Percentiles rank a stretch among this genome's conserved stretches.
Evolutionary conservation across 345 rosid species (phyloP).

Genomic region (Eucalyptus marginata): DNA sequence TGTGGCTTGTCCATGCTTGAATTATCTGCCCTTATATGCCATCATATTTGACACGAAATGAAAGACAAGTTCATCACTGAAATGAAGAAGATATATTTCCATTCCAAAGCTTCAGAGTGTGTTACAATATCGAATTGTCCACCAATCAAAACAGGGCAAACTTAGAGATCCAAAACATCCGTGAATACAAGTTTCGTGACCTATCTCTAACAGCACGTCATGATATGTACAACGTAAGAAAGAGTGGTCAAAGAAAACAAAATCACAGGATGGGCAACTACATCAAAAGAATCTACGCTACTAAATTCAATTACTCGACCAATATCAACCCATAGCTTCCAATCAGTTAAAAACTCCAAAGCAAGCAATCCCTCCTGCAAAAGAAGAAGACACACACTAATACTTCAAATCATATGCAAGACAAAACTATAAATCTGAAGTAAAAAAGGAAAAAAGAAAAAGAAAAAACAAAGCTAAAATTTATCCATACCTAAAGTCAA

Average conservation of each 20-base stretch:
- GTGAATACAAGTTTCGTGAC: background rate
- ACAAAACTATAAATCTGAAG: background rate
- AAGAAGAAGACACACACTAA: background rate
- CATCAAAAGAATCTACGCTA: background rate
- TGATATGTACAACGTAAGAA: background rate
- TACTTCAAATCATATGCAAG: background rate
- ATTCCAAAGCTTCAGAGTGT: background rate
- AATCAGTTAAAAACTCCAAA: background rate
- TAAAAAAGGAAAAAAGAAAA: background rate
- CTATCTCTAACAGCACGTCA: background rate
- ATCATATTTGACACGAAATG: background rate
- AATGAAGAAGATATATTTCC: background rate
- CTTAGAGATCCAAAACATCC: background rate
- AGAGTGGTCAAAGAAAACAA: background rate
- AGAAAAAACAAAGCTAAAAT: background rate
- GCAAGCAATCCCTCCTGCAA: background rate
- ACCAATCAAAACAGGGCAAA: background rate
- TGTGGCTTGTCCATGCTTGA: background rate
- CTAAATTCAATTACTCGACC: background rate
- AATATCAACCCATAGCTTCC: background rate
- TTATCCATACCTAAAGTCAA: conserved; percentile 19
- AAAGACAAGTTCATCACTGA: background rate
- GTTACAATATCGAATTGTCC: background rate
- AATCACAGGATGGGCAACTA: background rate
- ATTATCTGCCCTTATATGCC: background rate